phyloP scores from a whole-genome alignment of 1,284 basidiomycete species.

The Sanghuangporus baumii region DNA sequence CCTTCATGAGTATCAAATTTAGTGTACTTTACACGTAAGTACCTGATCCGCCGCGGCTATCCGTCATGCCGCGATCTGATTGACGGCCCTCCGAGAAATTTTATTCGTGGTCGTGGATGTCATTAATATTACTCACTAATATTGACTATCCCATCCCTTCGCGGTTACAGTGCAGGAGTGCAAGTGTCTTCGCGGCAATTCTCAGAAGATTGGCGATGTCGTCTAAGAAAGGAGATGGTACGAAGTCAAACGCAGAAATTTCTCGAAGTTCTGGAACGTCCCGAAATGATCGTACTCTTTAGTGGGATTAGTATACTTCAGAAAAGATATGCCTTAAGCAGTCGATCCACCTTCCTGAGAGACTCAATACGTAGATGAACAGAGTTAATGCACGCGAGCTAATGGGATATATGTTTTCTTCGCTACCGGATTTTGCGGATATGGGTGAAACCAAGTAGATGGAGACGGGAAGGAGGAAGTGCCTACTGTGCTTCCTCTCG shows the following conservation, averaged over 20 bases:
- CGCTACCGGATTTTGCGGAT: neutral
- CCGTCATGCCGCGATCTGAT: too few relatives aligned
- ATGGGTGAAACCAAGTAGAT: neutral
- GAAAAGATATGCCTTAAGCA: too few relatives aligned
- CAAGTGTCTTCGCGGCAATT: too few relatives aligned
- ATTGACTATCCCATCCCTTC: too few relatives aligned
- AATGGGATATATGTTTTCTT: neutral
- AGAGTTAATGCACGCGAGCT: neutral
- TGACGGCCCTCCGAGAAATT: too few relatives aligned
- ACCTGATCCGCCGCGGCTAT: too few relatives aligned
- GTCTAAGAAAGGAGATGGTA: neutral
- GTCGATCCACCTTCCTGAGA: neutral
- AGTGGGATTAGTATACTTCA: neutral
- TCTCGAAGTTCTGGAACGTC: neutral
- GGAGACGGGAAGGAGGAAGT: neutral
- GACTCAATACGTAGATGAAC: neutral
- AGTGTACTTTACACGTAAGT: too few relatives aligned
- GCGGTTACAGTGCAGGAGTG: too few relatives aligned
- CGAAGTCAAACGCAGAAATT: neutral
- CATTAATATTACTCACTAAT: too few relatives aligned
- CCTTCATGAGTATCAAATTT: too few relatives aligned
- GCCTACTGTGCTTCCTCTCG: neutral
- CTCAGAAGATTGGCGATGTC: neutral
- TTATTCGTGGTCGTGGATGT: too few relatives aligned
- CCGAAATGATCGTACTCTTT: neutral